Base-by-base conservation (phyloP, 768 basidiomycete species). In the Ephemerocybe angulata region DNA sequence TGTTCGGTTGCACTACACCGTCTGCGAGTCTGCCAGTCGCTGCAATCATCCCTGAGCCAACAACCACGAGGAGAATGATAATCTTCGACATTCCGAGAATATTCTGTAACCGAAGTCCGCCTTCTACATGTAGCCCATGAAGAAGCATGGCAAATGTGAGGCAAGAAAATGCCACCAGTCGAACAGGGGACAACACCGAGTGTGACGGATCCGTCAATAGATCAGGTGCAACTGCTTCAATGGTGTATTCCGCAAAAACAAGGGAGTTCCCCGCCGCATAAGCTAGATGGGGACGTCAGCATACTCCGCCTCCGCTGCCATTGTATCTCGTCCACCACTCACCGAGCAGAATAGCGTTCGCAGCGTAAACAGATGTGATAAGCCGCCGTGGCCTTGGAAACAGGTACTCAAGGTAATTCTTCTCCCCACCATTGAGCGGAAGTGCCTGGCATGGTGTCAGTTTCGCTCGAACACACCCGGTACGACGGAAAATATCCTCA, bases 371-470 rank as follows among this genome's bases (percentile, higher is more conserved):
- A 57, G 76, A 83, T 19, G 80, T 78, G 21, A 71, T 71, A 59
- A 87, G 69, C 43, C 75, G 78, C 43, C 68, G 73, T 11, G 84
- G 85, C n/a, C 69, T 70, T 37, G 73, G 71, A 61, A 73, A 85
- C 27, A 84, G 65, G 58, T 73, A 84, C 58, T 84, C 82, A 50
- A 86, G 68, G 59, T 86, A 87, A 37, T 78, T 83, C 62, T 85
- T 85, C 67, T 86, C 84, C 10, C 79, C 85, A 1, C 84, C 84
- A 38, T 71, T 83, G 12, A 71, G 67, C 0, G 85, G 84, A 1
- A 85, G 67, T 13, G 75, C 82, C 81, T 71, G 33, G 21, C 22
- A 41, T n/a, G n/a, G n/a, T n/a, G 42, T 24, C 21, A 29, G n/a
- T 19, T 11, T 17, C 3, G n/a, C n/a, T 13, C 8, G 3, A 21